These are phyloP conservation scores for Phylloporus sp. DNA, from an alignment of 768 basidiomycete genomes.

Conservation along the genomic window DNA sequence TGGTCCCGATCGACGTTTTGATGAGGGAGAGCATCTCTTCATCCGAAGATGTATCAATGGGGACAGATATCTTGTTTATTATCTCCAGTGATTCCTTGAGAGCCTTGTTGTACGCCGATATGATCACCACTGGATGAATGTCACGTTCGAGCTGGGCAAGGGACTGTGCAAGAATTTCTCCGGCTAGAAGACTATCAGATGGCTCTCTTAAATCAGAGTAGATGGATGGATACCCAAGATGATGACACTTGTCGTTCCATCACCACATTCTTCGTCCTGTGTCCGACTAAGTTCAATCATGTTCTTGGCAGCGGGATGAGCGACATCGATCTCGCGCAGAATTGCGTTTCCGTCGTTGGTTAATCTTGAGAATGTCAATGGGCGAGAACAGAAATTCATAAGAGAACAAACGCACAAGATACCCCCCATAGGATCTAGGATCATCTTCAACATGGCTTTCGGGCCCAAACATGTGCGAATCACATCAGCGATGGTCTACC, in stretches of 20 bases:
- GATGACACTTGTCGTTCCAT: conserved; percentile 97
- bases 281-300: conserved; percentile 99
- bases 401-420: conserved; percentile 64
- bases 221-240: conserved; percentile 71
- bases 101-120: conserved; percentile 95
- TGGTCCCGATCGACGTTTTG: conserved; percentile 98
- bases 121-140: conserved; percentile 99
- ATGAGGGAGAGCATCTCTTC: conserved; percentile 93
- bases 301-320: conserved; percentile 97
- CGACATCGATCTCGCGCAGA: conserved; percentile 96
- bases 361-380: conserved; percentile 45
- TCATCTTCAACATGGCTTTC: conserved; percentile 99
- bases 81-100: conserved; percentile 89
- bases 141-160: conserved; percentile 90
- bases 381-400: neutral
- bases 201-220: neutral
- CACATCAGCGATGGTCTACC: conserved; percentile 93
- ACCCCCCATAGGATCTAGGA: conserved; percentile 98
- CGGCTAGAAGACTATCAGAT: conserved; percentile 46
- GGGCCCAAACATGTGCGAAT: conserved; percentile 96
- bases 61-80: conserved; percentile 81
- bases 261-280: conserved; percentile 98
- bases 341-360: conserved; percentile 99
- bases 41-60: conserved; percentile 84
- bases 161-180: conserved; percentile 96